A percentile compares a stretch with the other conserved stretches of the same genome.
phyloP scores from a whole-genome alignment of 1,139 yeast genomes.

The Spencermartinsiella ligniputridi region DNA sequence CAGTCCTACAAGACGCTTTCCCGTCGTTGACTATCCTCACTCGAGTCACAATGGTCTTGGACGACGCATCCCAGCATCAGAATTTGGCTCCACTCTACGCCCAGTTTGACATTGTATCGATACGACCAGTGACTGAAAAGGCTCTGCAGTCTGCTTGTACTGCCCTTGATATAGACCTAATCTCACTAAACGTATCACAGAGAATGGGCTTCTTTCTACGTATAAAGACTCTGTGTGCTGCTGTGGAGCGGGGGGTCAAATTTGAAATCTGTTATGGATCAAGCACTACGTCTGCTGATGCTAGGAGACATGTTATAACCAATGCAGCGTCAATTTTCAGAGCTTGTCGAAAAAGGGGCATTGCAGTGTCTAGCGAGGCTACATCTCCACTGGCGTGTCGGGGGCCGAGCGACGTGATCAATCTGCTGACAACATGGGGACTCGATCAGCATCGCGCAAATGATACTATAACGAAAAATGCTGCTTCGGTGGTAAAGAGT shows the following conservation, averaged over 20 bases:
- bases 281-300: slow-evolving; percentile 24
- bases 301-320: slow-evolving; percentile 58
- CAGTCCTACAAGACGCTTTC: slow-evolving; percentile 29
- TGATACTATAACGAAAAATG: slow-evolving; percentile 53
- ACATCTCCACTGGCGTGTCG: slow-evolving; percentile 54
- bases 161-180: slow-evolving; percentile 67
- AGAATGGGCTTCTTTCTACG: slow-evolving; percentile 73
- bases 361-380: slow-evolving; percentile 78
- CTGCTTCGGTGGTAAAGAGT: slow-evolving; percentile 60
- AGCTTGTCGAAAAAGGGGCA: slow-evolving; percentile 75
- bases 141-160: slow-evolving; percentile 71
- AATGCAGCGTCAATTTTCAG: slow-evolving; percentile 76
- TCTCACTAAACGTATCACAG: slow-evolving; percentile 63
- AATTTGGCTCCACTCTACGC: slow-evolving; percentile 44
- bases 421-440: slow-evolving; percentile 66
- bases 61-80: slow-evolving; percentile 75
- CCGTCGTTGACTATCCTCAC: slow-evolving; percentile 56
- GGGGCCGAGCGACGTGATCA: slow-evolving; percentile 62
- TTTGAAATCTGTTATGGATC: slow-evolving; percentile 69
- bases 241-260: slow-evolving; percentile 74
- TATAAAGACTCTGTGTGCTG: slow-evolving; percentile 81
- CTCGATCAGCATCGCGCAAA: slow-evolving; percentile 59
- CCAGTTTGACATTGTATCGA: slow-evolving; percentile 71
- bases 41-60: slow-evolving; percentile 68
- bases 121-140: slow-evolving; percentile 75